Evolutionary conservation across 1,284 basidiomycete genomes (phyloP).

Genomic region (Amylostereum chailletii): DNA sequence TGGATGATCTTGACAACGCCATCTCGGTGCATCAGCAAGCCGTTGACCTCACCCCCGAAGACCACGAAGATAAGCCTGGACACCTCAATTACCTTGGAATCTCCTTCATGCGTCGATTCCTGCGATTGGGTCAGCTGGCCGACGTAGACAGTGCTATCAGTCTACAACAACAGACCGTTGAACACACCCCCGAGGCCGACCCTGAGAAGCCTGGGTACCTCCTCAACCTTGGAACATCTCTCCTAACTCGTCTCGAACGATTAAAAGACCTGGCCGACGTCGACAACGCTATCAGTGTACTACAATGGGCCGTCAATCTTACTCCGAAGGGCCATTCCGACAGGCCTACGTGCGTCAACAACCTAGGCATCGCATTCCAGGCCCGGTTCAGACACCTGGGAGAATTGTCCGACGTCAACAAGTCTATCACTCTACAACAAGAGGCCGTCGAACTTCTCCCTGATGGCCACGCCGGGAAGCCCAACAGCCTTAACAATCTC

Average conservation of each 20-base stretch:
- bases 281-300: background rate
- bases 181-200: background rate
- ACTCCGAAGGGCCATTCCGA: background rate
- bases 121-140: background rate
- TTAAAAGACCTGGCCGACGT: background rate
- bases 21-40: background rate
- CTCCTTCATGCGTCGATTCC: background rate
- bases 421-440: background rate
- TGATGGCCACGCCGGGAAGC: background rate
- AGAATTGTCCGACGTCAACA: background rate
- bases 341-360: background rate
- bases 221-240: background rate
- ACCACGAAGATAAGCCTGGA: background rate
- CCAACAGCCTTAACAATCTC: background rate
- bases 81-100: background rate
- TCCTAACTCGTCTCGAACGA: background rate
- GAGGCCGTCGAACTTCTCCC: background rate
- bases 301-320: background rate
- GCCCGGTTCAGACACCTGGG: background rate
- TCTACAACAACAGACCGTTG: background rate
- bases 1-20: slow-evolving; percentile 19
- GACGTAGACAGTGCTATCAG: slow-evolving; percentile 1
- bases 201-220: background rate
- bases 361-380: background rate
- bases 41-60: background rate